Evolutionary conservation across 2,329 filamentous ascomycete genomes (phyloP), one percentile per base, ranked within the genome.

Genomic region (Neocatenulostroma microsporum): DNA sequence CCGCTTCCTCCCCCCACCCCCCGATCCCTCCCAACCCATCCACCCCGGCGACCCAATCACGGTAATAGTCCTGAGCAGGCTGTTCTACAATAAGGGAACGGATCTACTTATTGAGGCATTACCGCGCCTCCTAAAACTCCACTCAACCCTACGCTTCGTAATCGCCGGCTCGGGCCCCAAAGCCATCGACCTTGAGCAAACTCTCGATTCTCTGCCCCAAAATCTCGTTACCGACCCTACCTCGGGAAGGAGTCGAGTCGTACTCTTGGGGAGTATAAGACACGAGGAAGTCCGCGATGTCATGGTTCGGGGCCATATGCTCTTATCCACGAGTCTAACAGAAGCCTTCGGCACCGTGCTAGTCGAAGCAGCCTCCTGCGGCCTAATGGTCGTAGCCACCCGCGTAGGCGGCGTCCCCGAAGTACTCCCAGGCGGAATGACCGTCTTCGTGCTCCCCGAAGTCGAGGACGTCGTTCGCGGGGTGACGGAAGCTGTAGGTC

Each of bases 21-120:
- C 70, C 5, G 65, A 73, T 8, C 72, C 78, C 0, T 76, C 78
- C 3, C 79, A 80, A 36, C 78, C 77, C 5, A 73, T 94, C 3
- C 83, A 84, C 0, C 84, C 87, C 0, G 73, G 85, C 46, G 89
- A 95, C 51, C 82, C 79, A 9, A 89, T 98, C 53, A 95, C 87
- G 6, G 95, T 98, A 40, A 86, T 98, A 2, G 89, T 98, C 14
- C 94, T 98, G 44, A 95, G 88, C 7, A 85, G 91, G 14, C 77
- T 98, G 1, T 98, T 96, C 63, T 96, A 96, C 64, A 98, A 98
- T 64, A 98, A 98, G 61, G 91, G 91, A 41, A 96, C 86, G 1
- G 93, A 98, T 59, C 76, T 98, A 0, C 74, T 98, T n/a, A 94
- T 94, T 17, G 91, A 89, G 9, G 86, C 87, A 3, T 94, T 98